These are phyloP conservation scores for Pythium aphanidermatum DNA, from an alignment of 352 stramenopile species.

Conservation along the genomic window DNA sequence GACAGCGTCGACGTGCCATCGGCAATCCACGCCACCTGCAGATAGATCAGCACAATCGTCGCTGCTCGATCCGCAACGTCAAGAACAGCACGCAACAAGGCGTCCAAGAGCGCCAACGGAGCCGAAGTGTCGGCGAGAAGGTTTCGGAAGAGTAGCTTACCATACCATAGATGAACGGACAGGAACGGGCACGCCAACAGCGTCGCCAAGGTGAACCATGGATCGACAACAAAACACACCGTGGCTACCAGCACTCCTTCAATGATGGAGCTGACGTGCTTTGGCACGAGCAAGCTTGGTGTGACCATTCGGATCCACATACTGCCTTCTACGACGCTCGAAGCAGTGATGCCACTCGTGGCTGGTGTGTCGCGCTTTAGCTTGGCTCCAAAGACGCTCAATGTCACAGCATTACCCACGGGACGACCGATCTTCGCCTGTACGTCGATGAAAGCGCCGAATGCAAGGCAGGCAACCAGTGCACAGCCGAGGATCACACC, in stretches of 20 bases:
- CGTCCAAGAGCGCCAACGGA: background rate
- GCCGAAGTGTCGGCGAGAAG: background rate
- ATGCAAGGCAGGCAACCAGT: background rate
- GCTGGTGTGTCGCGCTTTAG: too few relatives aligned
- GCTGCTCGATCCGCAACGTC: background rate
- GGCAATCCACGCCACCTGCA: constrained; percentile 1
- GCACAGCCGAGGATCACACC: background rate
- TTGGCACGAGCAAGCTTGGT: background rate
- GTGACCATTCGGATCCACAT: background rate
- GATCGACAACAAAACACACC: background rate
- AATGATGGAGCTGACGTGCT: background rate
- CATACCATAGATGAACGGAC: background rate
- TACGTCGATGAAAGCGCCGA: too few relatives aligned
- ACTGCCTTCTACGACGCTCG: too few relatives aligned
- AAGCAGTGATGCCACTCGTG: too few relatives aligned
- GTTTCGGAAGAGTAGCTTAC: constrained; percentile 3
- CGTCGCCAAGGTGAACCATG: background rate
- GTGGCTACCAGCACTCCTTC: background rate
- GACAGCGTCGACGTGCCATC: background rate
- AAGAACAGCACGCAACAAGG: background rate
- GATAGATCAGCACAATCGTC: background rate
- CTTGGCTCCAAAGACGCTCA: too few relatives aligned
- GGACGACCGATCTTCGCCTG: too few relatives aligned
- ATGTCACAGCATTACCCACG: too few relatives aligned
- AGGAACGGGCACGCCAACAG: background rate